phyloP scores from a whole-genome alignment of 2,329 filamentous ascomycete species.

The Sporothrix phasma region DNA sequence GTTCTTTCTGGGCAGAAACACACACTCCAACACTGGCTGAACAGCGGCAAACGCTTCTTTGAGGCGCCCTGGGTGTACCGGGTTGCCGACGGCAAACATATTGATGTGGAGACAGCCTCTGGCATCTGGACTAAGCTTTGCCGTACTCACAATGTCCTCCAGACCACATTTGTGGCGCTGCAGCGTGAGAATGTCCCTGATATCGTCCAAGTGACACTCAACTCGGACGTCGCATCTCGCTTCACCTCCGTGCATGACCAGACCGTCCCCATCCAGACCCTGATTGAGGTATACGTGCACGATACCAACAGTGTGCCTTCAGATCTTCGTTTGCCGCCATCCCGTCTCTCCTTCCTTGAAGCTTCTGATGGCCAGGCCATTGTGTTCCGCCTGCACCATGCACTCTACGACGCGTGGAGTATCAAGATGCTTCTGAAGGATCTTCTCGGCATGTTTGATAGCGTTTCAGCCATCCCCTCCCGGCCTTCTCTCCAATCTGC shows the following conservation, averaged over 20 bases:
- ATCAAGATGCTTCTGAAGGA: constrained; percentile 22
- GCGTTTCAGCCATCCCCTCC: background rate
- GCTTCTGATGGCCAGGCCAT: constrained; percentile 19
- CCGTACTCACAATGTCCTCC: background rate
- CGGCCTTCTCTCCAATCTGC: background rate
- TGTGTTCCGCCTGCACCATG: constrained; percentile 21
- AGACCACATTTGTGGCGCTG: background rate
- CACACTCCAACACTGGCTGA: constrained; percentile 20
- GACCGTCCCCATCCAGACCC: background rate
- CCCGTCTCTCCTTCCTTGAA: constrained; percentile 18
- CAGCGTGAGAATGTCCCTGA: background rate
- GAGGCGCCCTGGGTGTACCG: constrained; percentile 23
- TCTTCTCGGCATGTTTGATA: constrained; percentile 11
- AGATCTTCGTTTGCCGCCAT: constrained; percentile 15
- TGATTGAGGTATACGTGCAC: background rate
- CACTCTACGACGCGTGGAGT: constrained; percentile 23
- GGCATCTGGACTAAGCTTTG: background rate
- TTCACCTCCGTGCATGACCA: background rate
- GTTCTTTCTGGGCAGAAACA: constrained; percentile 20
- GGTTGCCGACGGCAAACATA: constrained; percentile 7
- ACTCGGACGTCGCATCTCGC: background rate
- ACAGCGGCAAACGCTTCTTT: constrained; percentile 22
- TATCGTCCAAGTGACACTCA: background rate
- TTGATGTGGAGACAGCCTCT: constrained; percentile 11
- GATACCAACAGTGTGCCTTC: background rate